Evolutionary conservation across 2,329 filamentous ascomycete species (phyloP).

Genomic region (Penicillium sp.): DNA sequence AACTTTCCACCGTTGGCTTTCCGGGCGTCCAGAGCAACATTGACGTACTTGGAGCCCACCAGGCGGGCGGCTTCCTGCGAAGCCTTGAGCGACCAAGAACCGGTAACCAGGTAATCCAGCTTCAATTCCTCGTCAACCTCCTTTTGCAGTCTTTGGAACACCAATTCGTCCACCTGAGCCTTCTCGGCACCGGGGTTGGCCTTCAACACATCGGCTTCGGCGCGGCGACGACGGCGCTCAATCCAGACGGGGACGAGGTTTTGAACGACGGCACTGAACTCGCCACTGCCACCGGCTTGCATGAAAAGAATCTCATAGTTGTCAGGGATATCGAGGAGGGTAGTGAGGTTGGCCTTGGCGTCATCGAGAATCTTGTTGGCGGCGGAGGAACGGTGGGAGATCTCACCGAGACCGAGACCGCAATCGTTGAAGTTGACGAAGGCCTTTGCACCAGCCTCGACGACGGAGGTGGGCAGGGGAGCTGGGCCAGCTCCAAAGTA

Average conservation of each 20-base stretch:
- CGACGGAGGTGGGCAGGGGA: conserved; percentile 76
- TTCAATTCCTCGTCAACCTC: conserved; percentile 70
- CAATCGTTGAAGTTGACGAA: conserved; percentile 79
- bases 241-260: conserved; percentile 86
- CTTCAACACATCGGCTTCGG: conserved; percentile 56
- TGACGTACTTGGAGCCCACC: conserved; percentile 72
- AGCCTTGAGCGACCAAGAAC: conserved; percentile 87
- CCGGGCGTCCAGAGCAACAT: conserved; percentile 69
- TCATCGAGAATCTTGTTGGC: conserved; percentile 78
- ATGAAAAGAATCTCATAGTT: conserved; percentile 78
- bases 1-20: conserved; percentile 76
- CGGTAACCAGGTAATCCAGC: conserved; percentile 88
- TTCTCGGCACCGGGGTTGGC: conserved; percentile 46
- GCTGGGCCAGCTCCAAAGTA: conserved; percentile 93
- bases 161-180: conserved; percentile 54
- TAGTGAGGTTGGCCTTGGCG: conserved; percentile 71
- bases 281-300: conserved; percentile 74
- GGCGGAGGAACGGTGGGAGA: conserved; percentile 80
- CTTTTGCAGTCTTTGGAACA: conserved; percentile 62
- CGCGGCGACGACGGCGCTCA: conserved; percentile 61
- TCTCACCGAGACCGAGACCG: conserved; percentile 84
- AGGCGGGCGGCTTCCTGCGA: conserved; percentile 78
- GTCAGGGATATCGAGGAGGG: conserved; percentile 77
- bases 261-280: conserved; percentile 81
- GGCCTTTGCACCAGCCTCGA: conserved; percentile 73